Evolutionary conservation across 169 alveolate species (phyloP).

Genomic region (Perkinsus olseni): DNA sequence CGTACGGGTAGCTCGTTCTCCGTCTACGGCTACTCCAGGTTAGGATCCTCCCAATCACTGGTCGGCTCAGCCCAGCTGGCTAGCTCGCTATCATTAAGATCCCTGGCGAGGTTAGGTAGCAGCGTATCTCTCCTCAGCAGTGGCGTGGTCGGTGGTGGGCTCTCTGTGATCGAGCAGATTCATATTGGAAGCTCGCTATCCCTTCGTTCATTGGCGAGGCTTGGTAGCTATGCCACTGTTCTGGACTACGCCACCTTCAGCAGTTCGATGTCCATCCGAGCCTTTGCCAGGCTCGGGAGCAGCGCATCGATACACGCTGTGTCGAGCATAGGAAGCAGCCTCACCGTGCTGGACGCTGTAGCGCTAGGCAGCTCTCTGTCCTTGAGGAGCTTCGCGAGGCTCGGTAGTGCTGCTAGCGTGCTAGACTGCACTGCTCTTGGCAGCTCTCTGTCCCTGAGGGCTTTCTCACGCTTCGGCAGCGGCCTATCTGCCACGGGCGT

Average conservation of each 20-base stretch:
- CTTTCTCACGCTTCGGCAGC: background rate
- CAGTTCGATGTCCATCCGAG: background rate
- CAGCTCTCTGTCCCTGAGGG: background rate
- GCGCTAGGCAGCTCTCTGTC: background rate
- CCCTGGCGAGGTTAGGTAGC: background rate
- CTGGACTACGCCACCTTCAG: slow-evolving; percentile 5
- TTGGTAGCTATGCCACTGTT: background rate
- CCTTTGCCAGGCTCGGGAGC: background rate
- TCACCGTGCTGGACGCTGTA: background rate
- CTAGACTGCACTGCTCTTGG: background rate
- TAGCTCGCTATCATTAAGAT: background rate
- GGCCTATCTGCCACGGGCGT: background rate
- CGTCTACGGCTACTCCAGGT: background rate
- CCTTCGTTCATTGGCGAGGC: background rate
- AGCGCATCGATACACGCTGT: background rate
- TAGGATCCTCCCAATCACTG: background rate
- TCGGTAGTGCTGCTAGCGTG: background rate
- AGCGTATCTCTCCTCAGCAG: background rate
- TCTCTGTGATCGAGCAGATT: background rate
- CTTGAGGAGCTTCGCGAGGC: background rate
- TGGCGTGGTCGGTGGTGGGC: background rate
- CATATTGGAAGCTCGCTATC: background rate
- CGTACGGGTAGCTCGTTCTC: background rate
- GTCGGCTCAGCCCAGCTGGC: background rate
- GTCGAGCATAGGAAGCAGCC: background rate